phyloP scores from a whole-genome alignment of 2,329 filamentous ascomycete genomes.

The Acephala macrosclerotiorum region DNA sequence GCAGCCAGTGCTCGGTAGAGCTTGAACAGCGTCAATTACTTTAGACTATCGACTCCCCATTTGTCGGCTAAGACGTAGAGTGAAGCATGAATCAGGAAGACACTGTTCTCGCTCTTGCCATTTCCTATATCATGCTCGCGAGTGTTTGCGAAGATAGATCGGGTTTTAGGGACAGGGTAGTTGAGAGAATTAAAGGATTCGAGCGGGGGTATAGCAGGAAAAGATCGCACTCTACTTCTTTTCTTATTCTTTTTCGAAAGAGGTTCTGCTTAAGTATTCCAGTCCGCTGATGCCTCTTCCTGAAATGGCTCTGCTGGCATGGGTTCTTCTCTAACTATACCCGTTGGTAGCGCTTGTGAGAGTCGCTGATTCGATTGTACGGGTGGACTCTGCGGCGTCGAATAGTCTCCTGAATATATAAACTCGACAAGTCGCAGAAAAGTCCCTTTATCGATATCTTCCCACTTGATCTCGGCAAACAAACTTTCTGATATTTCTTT shows the following conservation, averaged over 20 bases:
- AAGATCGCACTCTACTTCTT: background rate
- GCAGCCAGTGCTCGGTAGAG: slow-evolving; percentile 30
- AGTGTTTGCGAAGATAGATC: slow-evolving; percentile 24
- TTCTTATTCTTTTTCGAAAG: no score
- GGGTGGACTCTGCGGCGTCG: slow-evolving; percentile 14
- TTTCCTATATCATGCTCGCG: slow-evolving; percentile 22
- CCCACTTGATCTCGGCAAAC: slow-evolving; percentile 26
- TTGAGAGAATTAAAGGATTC: slow-evolving; percentile 29
- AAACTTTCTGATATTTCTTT: slow-evolving; percentile 31
- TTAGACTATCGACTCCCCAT: slow-evolving; percentile 30
- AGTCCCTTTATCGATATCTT: slow-evolving; percentile 34
- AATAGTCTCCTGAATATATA: slow-evolving; percentile 34
- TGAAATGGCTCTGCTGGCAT: no score
- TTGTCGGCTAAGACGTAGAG: slow-evolving; percentile 34
- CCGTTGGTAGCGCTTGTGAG: no score
- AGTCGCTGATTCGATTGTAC: background rate
- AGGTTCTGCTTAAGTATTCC: no score
- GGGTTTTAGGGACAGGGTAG: slow-evolving; percentile 29
- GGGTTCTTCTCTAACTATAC: background rate
- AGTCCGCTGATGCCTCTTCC: no score
- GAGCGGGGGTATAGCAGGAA: background rate
- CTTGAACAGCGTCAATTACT: slow-evolving; percentile 30
- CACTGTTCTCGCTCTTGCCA: slow-evolving; percentile 25
- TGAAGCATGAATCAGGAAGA: slow-evolving; percentile 33
- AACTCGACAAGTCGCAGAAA: slow-evolving; percentile 34